These are phyloP conservation scores for Firmiana major DNA, from an alignment of 345 rosid species.

Conservation along the genomic window DNA sequence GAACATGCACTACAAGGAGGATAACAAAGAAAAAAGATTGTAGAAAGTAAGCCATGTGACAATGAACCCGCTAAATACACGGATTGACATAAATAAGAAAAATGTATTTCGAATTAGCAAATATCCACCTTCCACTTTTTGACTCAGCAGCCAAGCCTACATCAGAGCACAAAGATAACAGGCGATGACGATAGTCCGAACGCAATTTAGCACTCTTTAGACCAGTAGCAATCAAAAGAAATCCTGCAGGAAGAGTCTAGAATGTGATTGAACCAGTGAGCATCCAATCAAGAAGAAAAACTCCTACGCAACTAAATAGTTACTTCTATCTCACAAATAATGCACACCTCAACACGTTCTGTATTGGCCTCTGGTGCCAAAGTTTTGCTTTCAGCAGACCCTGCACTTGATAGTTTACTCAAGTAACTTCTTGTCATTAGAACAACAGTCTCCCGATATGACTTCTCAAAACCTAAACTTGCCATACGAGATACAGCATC, in stretches of 20 bases:
- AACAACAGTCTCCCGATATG: constrained; percentile 98
- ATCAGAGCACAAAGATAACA: constrained; percentile 95
- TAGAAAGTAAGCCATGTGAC: neutral
- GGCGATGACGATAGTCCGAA: constrained; percentile 86
- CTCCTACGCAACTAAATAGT: constrained; percentile 17
- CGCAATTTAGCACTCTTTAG: constrained; percentile 74
- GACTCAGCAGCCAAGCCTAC: constrained; percentile 98
- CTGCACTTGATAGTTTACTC: constrained; percentile 65
- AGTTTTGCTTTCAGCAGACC: constrained; percentile 87
- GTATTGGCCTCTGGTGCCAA: constrained; percentile 81
- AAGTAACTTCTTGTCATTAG: constrained; percentile 92
- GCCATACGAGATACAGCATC: constrained; percentile 98
- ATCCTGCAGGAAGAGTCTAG: constrained; percentile 99
- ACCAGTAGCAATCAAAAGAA: constrained; percentile 80
- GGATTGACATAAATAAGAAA: constrained; percentile 15
- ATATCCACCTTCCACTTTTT: constrained; percentile 81
- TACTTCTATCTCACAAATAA: constrained; percentile 5
- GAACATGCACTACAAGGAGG: neutral
- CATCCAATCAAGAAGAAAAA: constrained; percentile 29
- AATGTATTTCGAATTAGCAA: constrained; percentile 13
- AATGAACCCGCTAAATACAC: neutral
- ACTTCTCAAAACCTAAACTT: constrained; percentile 97
- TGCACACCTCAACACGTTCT: constrained; percentile 86
- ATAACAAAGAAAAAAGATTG: neutral
- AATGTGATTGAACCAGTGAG: constrained; percentile 54